Base-by-base conservation (phyloP, 164 flowering plant species). In the Berberis thunbergii region DNA sequence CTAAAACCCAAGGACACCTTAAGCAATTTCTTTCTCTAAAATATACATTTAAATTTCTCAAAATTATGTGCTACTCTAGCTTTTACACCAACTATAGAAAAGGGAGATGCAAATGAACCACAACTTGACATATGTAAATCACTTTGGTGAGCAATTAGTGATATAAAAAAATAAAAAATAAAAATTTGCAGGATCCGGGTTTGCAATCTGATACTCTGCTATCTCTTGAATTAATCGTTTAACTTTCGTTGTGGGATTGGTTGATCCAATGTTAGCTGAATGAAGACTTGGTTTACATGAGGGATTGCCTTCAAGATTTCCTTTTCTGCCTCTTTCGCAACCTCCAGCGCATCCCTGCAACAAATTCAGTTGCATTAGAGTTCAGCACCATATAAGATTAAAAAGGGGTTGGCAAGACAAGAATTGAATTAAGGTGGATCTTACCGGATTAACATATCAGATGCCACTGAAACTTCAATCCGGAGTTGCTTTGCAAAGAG, bases 381-480 rank as follows among this genome's bases (percentile, higher is more conserved):
- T 46, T 44, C 45, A 48, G 55, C 26, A 26, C 26, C 54, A 43
- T 8, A 41, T 8, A 38, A 8, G 1, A 41, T 41, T 45, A 7
- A 46, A 41, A 13, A 45, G 2, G n/a, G 42, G 41, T 61, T 39
- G 4, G 46, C 40, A 11, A 38, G 46, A 3, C 26, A 26, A 26
- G 26, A 43, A 43, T 26, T 7, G n/a, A 13, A 48, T 52, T 26
- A 13, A 57, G 5, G 49, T 1, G 7, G 11, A 0, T 56, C 64
- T 56, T 81, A 93, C 97, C 89, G 54, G 41, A 93, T 83, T 61
- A 67, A 55, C 12, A 79, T 70, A 58, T 81, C 77, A 0, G 74
- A 70, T 0, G 89, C 87, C 94, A 87, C 84, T 67, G 86, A 81
- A 40, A 94, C 89, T 70, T 88, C 91, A 42, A 90, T 70, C 68